Evolutionary conservation across 2,329 filamentous ascomycete species (phyloP), one percentile per base, ranked within the genome.

Genomic region (Fusarium sp.): DNA sequence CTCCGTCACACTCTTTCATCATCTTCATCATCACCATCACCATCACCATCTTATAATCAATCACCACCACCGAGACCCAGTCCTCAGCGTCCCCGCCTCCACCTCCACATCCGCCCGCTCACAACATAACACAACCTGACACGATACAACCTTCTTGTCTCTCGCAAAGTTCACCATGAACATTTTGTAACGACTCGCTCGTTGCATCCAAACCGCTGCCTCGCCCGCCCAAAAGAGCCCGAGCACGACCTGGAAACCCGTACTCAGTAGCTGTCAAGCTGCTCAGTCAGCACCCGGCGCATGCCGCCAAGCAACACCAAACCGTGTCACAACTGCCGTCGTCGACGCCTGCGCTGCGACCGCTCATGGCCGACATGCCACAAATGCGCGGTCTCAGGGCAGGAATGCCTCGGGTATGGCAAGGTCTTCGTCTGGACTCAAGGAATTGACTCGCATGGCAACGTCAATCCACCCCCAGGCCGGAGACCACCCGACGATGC

Each of bases 331-430:
- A 88, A 87, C 75, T 88, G 86, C 74, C 84, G 85, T 58, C 82
- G 81, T 54, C 81, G 81, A 70, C 82, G 86, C 65, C 80, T 85
- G 72, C 84, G 85, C 69, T 89, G 86, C 73, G 86, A 89, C 74
- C 80, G 83, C 58, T 87, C 85, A 31, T 75, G 82, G 45, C 86
- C 86, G 25, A 78, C 75, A 55, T 88, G 86, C 73, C 80, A 83
- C 68, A 88, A 88, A 76, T 88, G 86, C 72, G 74, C 77, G 50
- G 78, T 77, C 66, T 78, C 81, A 38, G 84, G 84, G 26, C 78
- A 84, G 71, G 79, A 84, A 66, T 89, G 86, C 76, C 81, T 86
- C 59, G 86, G 86, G 35, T 88, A 88, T 73, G 85, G 83, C 58
- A 83, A 82, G 69, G 74, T 88, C 42, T 83, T 87, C 64, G 80